Base-by-base conservation (phyloP, 2,329 filamentous ascomycete species). In the Zasmidium citrigriseum region DNA sequence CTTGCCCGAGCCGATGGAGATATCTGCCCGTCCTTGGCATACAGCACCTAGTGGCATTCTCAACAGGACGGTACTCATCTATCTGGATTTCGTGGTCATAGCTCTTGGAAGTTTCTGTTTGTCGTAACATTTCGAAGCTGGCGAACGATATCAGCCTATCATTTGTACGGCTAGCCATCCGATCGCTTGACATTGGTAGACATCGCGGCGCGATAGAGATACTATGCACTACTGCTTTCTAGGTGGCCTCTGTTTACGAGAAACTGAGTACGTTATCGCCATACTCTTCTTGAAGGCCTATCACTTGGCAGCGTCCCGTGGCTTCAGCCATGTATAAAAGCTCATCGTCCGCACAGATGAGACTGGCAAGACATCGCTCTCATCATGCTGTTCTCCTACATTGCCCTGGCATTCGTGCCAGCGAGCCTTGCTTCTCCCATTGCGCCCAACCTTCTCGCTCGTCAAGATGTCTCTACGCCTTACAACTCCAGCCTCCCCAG, bases 401-500 rank as follows among this genome's bases (percentile, higher is more conserved):
- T 11, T 4, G 5, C 18, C 34, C 34, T 41, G 16, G 12, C 18
- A 4, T n/a, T 41, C 34, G 34, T n/a, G 18, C 12, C 34, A 4
- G 18, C 34, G 4, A n/a, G 12, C 34, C 18, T 41, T 7, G 34
- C 34, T n/a, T 10, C 34, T 11, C 34, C 34, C 4, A 41, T 41
- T 41, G 18, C 16, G 4, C 34, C 34, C 14, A 4, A 41, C 16
- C 12, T 41, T 16, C 34, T 41, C 34, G 18, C 34, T n/a, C 34
- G 34, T 41, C 34, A 41, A 41, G 61, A 65, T 45, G 44, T 64
- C 2, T 46, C 56, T 4, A 59, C 64, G 11, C 54, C 62, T 25
- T 66, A 76, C 57, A 80, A 81, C 57, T 72, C 73, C n/a, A 77
- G 73, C 29, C 75, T 84, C 0, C 82, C 82, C 10, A 84, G 84